These are phyloP conservation scores for Panellus pusillus DNA, from an alignment of 768 basidiomycete species.

Conservation along the genomic window DNA sequence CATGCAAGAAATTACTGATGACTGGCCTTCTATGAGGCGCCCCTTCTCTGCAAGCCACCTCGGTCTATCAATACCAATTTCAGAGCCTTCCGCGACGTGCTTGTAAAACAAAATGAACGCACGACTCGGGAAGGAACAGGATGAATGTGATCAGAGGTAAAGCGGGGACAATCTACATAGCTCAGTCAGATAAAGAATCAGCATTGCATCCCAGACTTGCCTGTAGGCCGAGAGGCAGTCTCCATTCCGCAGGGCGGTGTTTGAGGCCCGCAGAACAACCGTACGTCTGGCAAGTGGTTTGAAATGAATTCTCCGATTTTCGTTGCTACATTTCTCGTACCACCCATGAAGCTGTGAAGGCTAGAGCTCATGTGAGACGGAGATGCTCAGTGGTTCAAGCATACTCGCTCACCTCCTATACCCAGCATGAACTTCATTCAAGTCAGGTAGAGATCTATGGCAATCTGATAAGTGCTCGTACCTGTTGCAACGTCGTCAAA, in stretches of 20 bases:
- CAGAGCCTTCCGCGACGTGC: not conserved
- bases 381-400: not conserved
- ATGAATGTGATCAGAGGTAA: conserved; percentile 52
- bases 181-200: not conserved
- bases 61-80: conserved; percentile 28
- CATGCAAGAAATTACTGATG: not conserved
- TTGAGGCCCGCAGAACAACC: conserved; percentile 40
- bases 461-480: conserved; percentile 3
- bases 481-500: conserved; percentile 53
- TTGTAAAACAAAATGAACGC: conserved; percentile 10
- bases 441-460: not conserved
- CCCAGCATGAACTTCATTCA: conserved; percentile 45
- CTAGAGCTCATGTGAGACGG: conserved; percentile 23
- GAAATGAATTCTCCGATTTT: not conserved
- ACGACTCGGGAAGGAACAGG: conserved; percentile 52
- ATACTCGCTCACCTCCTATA: conserved; percentile 36
- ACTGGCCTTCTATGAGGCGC: conserved; percentile 43
- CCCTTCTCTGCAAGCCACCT: conserved; percentile 57
- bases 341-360: conserved; percentile 51
- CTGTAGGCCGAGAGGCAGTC: conserved; percentile 48
- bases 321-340: conserved; percentile 15
- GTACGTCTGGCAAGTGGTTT: conserved; percentile 32
- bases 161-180: conserved; percentile 40
- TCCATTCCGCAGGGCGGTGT: conserved; percentile 45
- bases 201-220: conserved; percentile 15